Evolutionary conservation across 2,329 filamentous ascomycete genomes (phyloP).

Genomic region (Claviceps sp.): DNA sequence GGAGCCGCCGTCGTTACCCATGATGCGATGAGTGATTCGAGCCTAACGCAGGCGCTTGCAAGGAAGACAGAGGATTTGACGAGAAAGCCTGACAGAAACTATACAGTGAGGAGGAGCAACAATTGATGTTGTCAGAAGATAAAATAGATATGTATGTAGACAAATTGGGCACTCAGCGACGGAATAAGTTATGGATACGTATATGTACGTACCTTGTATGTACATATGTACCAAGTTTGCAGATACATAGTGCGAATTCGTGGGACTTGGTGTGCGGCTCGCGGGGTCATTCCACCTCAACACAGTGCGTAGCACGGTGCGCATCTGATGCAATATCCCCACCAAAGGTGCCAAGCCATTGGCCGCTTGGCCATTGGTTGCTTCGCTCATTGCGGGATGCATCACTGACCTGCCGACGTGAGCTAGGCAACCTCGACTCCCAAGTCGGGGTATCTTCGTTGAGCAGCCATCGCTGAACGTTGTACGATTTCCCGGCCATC

Average conservation of each 20-base stretch:
- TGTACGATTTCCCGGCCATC: neutral
- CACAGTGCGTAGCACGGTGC: conserved; percentile 3
- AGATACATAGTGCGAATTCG: neutral
- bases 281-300: neutral
- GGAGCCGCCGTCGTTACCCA: conserved; percentile 97
- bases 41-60: neutral
- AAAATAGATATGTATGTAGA: neutral
- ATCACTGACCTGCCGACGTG: neutral
- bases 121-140: neutral
- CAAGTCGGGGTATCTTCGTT: neutral
- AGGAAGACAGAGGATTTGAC: neutral
- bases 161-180: no score
- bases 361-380: neutral
- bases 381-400: neutral
- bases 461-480: neutral
- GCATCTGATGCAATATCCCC: conserved; percentile 4
- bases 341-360: neutral
- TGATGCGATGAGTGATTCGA: neutral
- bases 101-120: neutral
- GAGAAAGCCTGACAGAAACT: neutral
- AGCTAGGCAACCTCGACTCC: conserved; percentile 1
- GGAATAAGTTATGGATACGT: no score
- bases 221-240: no score
- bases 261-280: neutral
- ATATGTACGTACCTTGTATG: no score